Evolutionary conservation across 306 rosid species (phyloP), one percentile per base, ranked within the genome.

Genomic region (Prunus padus): DNA sequence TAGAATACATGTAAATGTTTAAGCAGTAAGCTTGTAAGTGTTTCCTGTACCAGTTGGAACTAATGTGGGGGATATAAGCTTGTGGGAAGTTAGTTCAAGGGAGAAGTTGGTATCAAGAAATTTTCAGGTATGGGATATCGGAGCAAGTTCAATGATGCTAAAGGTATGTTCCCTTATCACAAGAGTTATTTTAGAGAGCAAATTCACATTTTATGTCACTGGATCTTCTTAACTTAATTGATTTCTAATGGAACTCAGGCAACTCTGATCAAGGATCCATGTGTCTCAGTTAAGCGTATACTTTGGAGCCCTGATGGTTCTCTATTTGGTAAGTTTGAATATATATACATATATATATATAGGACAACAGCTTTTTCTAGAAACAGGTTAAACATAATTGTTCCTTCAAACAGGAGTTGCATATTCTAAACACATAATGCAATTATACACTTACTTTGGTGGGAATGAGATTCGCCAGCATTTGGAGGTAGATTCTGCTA

Each of bases 271-370:
- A 92, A 94, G 86, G 98, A 92, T 81, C 97, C 96, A 0, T 73
- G 86, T 55, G 90, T 95, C 73, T 88, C 96, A 28, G 97, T 90
- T 19, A 95, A 89, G 79, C 96, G 97, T 49, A 90, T 92, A 44
- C 82, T 85, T 71, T 95, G 98, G 98, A 92, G 96, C 80, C 95
- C 96, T 11, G 97, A 95, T 65, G 98, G 97, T 67, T 73, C 86
- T 62, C 80, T 86, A 63, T 95, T 92, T 66, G 98, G 98, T 95
- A 79, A 82, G 90, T 67, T 76, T 84, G 52, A 78, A 83, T 62
- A 90, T 91, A 62, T 96, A 96, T 94, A 77, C 82, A 88, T 71
- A 72, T 71, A 25, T 37, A 69, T 42, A 56, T 60, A 31, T 67
- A 30, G 31, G 19, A 40, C 16, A 52, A 37, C 55, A 40, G 16